Base-by-base conservation (phyloP, 768 basidiomycete species). In the Boletus rubroflammeus region DNA sequence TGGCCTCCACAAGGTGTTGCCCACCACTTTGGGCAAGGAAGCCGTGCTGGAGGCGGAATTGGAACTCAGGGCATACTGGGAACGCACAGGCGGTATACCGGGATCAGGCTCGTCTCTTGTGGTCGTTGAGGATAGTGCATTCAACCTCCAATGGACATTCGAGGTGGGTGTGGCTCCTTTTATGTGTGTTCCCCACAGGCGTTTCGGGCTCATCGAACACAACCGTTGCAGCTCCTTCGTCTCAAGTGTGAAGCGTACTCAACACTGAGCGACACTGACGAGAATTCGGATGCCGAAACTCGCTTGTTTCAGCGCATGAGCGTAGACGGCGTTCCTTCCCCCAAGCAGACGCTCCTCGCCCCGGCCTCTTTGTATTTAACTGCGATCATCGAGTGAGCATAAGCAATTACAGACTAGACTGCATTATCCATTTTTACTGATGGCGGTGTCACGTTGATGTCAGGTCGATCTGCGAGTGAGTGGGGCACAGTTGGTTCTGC, bases 11-110 rank as follows among this genome's bases (percentile, higher is more conserved):
- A 84, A 79, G 64, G 75, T 89, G 38, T 74, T 93, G 28, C 88
- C 91, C 8, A 91, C 88, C 6, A 78, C 83, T 47, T 78, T 97
- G 42, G 95, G 93, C 45, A 93, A 97, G 73, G 90, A 94, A 67
- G 93, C 93, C 3, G 76, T 96, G 17, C 75, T 94, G 46, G 95
- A 98, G 72, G 95, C 95, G 0, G 95, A 98, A 66, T 78, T 98
- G 40, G 95, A 97, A 69, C 70, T 97, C 43, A 80, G 91, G 64
- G 91, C 91, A 8, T 94, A 94, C 75, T 88, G 86, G 82, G 91
- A 92, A 61, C 80, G 85, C 52, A 90, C 84, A 11, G 65, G 72
- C 40, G 73, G 78, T 44, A 64, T 71, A 47, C 65, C 67, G 35
- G 60, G 64, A 35, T 60, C 65, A 23, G 63, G 68, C 31, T 47